These are phyloP conservation scores for Sclerotinia trifoliorum DNA, from an alignment of 2,329 filamentous ascomycete genomes.

Conservation along the genomic window DNA sequence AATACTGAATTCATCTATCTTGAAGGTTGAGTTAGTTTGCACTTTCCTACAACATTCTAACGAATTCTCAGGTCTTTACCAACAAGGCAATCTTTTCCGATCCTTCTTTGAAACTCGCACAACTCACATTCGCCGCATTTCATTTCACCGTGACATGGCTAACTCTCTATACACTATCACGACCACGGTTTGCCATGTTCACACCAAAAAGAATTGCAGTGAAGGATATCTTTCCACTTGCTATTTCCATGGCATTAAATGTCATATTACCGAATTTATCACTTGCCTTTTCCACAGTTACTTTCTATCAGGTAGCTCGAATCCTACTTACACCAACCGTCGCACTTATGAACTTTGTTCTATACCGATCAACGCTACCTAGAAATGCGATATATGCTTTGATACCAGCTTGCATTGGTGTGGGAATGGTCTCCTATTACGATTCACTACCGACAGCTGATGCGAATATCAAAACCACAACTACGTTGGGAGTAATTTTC, in stretches of 20 bases:
- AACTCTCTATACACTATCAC: constrained; percentile 61
- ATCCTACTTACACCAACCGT: constrained; percentile 66
- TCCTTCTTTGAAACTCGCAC: constrained; percentile 57
- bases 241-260: constrained; percentile 65
- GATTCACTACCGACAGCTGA: constrained; percentile 56
- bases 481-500: constrained; percentile 59
- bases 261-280: constrained; percentile 68
- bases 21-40: neutral
- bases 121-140: constrained; percentile 66
- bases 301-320: constrained; percentile 68
- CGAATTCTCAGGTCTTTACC: constrained; percentile 51
- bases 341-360: constrained; percentile 61
- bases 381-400: constrained; percentile 51
- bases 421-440: constrained; percentile 66
- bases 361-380: constrained; percentile 59
- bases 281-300: constrained; percentile 64
- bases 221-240: constrained; percentile 60
- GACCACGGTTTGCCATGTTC: constrained; percentile 59
- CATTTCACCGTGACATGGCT: constrained; percentile 66
- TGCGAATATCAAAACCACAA: constrained; percentile 54
- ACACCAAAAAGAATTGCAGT: constrained; percentile 54
- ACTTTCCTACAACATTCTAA: neutral
- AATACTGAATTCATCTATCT: no score
- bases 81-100: constrained; percentile 70
- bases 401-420: constrained; percentile 61